A percentile compares a stretch with the other conserved stretches of the same genome.
phyloP scores from a whole-genome alignment of 192 early-diverging fungal species.

The Coemansia sp. region DNA sequence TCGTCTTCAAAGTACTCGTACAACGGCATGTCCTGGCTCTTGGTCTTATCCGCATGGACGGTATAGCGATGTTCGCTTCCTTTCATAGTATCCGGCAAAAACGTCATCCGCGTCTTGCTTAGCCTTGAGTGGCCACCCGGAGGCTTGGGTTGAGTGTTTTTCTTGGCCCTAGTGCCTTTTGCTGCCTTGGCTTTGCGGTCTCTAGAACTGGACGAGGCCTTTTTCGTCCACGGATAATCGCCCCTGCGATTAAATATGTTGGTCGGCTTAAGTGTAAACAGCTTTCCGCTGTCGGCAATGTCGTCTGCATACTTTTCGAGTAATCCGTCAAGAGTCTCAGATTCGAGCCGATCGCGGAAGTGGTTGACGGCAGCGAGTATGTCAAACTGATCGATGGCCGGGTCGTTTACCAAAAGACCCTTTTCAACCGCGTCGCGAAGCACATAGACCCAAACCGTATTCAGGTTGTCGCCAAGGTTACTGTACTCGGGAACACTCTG shows the following conservation, averaged over 20 bases:
- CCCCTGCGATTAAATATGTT: not conserved
- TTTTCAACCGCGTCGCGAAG: constrained; percentile 29
- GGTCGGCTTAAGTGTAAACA: not conserved
- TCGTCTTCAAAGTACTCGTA: constrained; percentile 27
- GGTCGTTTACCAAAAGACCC: constrained; percentile 18
- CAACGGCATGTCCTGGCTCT: not conserved
- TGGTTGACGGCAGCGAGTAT: constrained; percentile 12
- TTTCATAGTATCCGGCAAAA: constrained; percentile 32
- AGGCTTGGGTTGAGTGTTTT: not conserved
- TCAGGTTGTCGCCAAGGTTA: not conserved
- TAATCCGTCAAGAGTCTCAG: constrained; percentile 12
- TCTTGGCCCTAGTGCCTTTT: not conserved
- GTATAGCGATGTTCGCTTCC: constrained; percentile 7
- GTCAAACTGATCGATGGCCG: constrained; percentile 24
- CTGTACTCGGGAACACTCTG: not conserved
- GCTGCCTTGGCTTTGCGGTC: not conserved
- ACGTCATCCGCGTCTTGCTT: not conserved
- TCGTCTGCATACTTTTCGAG: constrained; percentile 18
- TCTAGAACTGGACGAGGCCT: not conserved
- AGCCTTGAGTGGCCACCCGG: not conserved
- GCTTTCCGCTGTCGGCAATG: constrained; percentile 4
- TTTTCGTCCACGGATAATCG: not conserved
- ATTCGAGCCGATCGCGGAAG: constrained; percentile 15
- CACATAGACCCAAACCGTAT: constrained; percentile 25
- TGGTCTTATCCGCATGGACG: not conserved